Evolutionary conservation across 495 filamentous ascomycete genomes (phyloP).

Genomic region (Haplographium delicatum): DNA sequence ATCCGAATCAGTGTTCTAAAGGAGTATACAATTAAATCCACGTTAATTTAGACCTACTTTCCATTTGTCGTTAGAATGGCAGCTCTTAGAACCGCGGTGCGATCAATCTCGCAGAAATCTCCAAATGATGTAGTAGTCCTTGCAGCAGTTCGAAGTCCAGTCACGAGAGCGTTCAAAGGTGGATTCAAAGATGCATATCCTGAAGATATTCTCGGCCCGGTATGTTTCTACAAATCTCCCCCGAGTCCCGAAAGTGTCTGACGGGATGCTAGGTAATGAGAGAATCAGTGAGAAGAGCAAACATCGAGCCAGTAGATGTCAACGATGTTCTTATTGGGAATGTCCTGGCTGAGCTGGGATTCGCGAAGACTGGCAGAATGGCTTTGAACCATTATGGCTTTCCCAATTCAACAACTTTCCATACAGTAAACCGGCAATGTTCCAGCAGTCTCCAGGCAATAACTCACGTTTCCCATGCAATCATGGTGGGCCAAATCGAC

Average conservation of each 20-base stretch:
- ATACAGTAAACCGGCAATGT: slow-evolving; percentile 67
- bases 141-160: slow-evolving; percentile 76
- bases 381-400: slow-evolving; percentile 62
- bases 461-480: slow-evolving; percentile 55
- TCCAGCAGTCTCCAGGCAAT: slow-evolving; percentile 61
- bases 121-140: slow-evolving; percentile 82
- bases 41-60: no score
- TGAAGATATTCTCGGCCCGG: slow-evolving; percentile 75
- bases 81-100: slow-evolving; percentile 45
- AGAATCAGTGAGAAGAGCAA: slow-evolving; percentile 57
- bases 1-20: no score
- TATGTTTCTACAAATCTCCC: slow-evolving; percentile 30
- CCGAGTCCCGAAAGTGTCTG: background rate
- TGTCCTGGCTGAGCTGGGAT: slow-evolving; percentile 67
- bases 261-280: slow-evolving; percentile 36
- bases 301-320: slow-evolving; percentile 56
- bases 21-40: no score
- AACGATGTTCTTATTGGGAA: slow-evolving; percentile 64
- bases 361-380: slow-evolving; percentile 69
- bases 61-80: slow-evolving; percentile 1
- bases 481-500: slow-evolving; percentile 56
- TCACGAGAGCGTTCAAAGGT: slow-evolving; percentile 75
- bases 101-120: slow-evolving; percentile 67
- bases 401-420: slow-evolving; percentile 56
- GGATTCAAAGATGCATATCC: slow-evolving; percentile 81